phyloP scores from a whole-genome alignment of 345 rosid species.

The Salix koriyanagi region DNA sequence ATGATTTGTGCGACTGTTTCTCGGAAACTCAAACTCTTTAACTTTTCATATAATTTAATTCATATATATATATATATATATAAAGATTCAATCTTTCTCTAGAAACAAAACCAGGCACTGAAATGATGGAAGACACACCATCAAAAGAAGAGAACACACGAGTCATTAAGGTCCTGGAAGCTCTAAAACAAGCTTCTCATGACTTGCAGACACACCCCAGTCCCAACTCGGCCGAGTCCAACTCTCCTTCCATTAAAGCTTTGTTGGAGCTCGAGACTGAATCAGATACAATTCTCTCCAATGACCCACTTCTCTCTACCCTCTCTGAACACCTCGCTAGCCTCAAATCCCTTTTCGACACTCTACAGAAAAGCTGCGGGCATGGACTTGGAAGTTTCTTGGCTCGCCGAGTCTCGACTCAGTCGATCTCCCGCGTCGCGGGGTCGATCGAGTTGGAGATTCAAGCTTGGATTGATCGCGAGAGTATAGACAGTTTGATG shows the following conservation, averaged over 20 bases:
- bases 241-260: constrained; percentile 48
- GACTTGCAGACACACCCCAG: constrained; percentile 46
- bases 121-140: constrained; percentile 16
- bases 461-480: constrained; percentile 77
- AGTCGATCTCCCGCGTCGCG: constrained; percentile 62
- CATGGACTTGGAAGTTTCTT: constrained; percentile 42
- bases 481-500: constrained; percentile 41
- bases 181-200: constrained; percentile 60
- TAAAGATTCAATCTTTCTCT: not conserved
- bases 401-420: constrained; percentile 47
- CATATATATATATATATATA: no score
- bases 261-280: constrained; percentile 60
- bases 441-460: constrained; percentile 58
- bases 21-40: no score
- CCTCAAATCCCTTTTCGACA: constrained; percentile 42
- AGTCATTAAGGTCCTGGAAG: constrained; percentile 50
- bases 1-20: no score
- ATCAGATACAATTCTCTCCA: constrained; percentile 49
- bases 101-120: not conserved
- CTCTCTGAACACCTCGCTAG: constrained; percentile 45
- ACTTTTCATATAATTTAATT: no score
- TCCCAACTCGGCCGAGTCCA: constrained; percentile 26
- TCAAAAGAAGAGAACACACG: constrained; percentile 21
- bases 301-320: constrained; percentile 45
- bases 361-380: constrained; percentile 35